Evolutionary conservation across 2,329 filamentous ascomycete species (phyloP).

Genomic region (Clarireedia sp.): DNA sequence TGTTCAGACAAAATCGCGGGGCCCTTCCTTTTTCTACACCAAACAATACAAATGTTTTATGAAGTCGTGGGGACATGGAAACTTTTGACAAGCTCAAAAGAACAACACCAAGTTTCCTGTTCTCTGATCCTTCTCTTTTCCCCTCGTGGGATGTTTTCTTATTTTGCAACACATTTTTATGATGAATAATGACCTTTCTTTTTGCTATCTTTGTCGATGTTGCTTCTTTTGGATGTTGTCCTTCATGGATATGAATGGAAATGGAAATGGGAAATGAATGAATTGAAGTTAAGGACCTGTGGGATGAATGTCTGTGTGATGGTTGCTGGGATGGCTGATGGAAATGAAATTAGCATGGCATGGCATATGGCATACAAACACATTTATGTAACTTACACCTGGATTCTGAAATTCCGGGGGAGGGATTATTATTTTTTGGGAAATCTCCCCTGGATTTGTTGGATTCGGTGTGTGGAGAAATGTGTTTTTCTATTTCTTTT

Average conservation of each 20-base stretch:
- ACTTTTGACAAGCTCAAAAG: neutral
- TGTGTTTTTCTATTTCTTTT: too few relatives aligned
- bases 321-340: neutral
- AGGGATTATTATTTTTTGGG: neutral
- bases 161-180: constrained; percentile 6
- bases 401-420: neutral
- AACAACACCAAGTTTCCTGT: neutral
- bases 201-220: neutral
- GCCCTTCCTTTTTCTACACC: neutral
- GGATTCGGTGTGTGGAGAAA: too few relatives aligned
- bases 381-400: neutral
- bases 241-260: neutral
- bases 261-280: neutral
- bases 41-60: constrained; percentile 1
- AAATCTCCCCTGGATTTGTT: too few relatives aligned
- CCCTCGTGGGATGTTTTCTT: neutral
- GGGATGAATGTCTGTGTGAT: neutral
- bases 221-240: neutral
- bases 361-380: neutral
- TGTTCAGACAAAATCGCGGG: constrained; percentile 6
- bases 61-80: constrained; percentile 5
- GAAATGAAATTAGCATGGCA: neutral
- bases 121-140: neutral
- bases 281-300: neutral
- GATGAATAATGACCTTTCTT: constrained; percentile 9